These are phyloP conservation scores for Nicotiana sylvestris DNA, from an alignment of 257 asterid species.

Conservation along the genomic window DNA sequence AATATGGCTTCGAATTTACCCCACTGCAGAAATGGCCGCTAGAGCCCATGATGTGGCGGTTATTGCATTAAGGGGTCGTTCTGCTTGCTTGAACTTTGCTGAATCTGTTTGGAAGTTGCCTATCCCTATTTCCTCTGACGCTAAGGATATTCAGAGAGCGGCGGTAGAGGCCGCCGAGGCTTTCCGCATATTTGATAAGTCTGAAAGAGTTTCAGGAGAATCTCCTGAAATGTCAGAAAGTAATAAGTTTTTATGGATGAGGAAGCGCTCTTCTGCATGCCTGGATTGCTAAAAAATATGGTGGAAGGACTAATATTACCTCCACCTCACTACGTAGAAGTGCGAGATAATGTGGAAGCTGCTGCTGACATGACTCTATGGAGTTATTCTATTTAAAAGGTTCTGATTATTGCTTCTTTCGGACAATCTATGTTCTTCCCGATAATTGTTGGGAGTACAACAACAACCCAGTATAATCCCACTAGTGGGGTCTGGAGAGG, in stretches of 20 bases:
- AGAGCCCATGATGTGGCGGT: constrained; percentile 78
- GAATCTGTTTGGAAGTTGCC: constrained; percentile 58
- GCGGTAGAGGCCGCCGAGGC: constrained; percentile 52
- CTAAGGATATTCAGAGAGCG: constrained; percentile 50
- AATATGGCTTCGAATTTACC: constrained; percentile 69
- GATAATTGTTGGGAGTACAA: background rate
- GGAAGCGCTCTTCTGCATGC: constrained; percentile 43
- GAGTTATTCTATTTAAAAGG: constrained; percentile 33
- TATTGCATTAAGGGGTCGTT: constrained; percentile 41
- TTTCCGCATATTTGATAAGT: constrained; percentile 17
- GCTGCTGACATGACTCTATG: constrained; percentile 39
- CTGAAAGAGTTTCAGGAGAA: background rate
- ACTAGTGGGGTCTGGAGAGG: no score
- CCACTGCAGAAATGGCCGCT: constrained; percentile 68
- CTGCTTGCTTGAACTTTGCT: constrained; percentile 59
- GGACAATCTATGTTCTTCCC: no score
- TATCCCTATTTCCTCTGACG: constrained; percentile 38
- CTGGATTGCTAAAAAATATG: constrained; percentile 38
- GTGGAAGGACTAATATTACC: constrained; percentile 56
- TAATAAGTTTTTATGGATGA: constrained; percentile 30
- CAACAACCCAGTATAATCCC: no score
- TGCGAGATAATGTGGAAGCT: constrained; percentile 27
- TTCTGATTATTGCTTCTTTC: no score
- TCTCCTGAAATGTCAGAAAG: background rate
- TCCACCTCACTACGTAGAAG: constrained; percentile 30